These are phyloP conservation scores for Fusarium pseudonygamai DNA, from an alignment of 2,329 filamentous ascomycete genomes.

Conservation along the genomic window DNA sequence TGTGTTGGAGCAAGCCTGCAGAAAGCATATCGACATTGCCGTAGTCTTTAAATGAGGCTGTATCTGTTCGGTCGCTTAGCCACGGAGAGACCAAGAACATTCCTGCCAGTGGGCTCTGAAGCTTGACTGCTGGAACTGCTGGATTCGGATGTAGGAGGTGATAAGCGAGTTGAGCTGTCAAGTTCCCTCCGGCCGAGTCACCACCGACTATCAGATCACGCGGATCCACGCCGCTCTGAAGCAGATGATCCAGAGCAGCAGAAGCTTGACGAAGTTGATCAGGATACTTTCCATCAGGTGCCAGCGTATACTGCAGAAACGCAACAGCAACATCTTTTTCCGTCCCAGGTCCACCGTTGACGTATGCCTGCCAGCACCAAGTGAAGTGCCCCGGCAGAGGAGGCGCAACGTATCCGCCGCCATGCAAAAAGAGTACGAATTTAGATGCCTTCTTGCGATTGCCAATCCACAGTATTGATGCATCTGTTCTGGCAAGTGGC, in stretches of 20 bases:
- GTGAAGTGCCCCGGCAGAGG: neutral
- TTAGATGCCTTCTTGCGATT: neutral
- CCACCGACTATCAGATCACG: neutral
- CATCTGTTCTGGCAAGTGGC: neutral
- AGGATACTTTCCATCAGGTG: neutral
- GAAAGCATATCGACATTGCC: neutral
- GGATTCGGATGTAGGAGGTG: neutral
- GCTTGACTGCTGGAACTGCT: neutral
- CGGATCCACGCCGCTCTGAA: neutral
- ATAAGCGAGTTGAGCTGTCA: neutral
- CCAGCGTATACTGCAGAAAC: neutral
- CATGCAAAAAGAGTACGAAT: neutral
- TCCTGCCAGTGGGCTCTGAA: neutral
- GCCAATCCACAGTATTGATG: neutral
- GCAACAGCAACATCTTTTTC: neutral
- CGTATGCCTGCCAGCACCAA: neutral
- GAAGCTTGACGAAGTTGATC: neutral
- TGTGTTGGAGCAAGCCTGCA: neutral
- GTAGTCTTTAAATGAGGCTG: fast-evolving
- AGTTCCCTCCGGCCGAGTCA: neutral
- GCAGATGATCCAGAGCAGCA: fast-evolving
- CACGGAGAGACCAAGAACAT: neutral
- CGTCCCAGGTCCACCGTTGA: neutral
- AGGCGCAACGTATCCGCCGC: neutral
- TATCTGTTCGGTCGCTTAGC: neutral